Evolutionary conservation across 1,139 yeast genomes (phyloP), one percentile per base, ranked within the genome.

Genomic region (Protomyces lactucae-debilis): DNA sequence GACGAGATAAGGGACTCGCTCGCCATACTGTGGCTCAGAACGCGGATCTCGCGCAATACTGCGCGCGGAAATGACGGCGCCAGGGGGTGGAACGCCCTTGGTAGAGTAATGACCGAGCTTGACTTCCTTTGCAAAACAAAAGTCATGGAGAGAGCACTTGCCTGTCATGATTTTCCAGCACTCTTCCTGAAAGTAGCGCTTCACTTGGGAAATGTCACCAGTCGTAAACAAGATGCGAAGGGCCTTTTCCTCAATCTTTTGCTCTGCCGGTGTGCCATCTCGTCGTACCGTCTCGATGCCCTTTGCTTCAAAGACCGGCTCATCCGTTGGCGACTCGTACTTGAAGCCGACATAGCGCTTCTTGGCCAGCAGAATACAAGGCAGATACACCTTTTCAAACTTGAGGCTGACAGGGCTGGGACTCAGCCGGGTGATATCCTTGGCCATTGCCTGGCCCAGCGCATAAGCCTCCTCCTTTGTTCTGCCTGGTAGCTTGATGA

Each of bases 231-330:
- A 75, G 0, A 85, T 78, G 52, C 65, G 63, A 9, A 93, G 75
- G 0, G 88, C 77, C 67, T 83, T 83, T 68, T 89, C 96, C 32
- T 89, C 85, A 52, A 93, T 85, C 71, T 87, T 87, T 74, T 84
- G 95, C 70, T 88, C 96, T 0, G 96, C 96, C 0, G 96, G 96
- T 18, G 92, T 87, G 0, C 97, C 98, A 75, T 93, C 99, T 69
- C 99, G 78, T 67, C 99, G 75, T 0, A 93, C 88, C 0, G 98
- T 93, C 73, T 93, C 99, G 18, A 90, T 91, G 0, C 99, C 99
- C 71, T 93, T 93, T 2, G 99, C 97, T 76, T 93, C 98, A 74
- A 93, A 92, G 37, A 76, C 80, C 0, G 97, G 90, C 6, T 69
- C 75, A 70, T 88, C 92, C 18, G 75, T 76, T 51, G 78, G 81